Percentiles rank a stretch among this genome's conserved stretches.
Conservation (phyloP, 1,284 basidiomycete species). For the Papiliotrema laurentii region DNA sequence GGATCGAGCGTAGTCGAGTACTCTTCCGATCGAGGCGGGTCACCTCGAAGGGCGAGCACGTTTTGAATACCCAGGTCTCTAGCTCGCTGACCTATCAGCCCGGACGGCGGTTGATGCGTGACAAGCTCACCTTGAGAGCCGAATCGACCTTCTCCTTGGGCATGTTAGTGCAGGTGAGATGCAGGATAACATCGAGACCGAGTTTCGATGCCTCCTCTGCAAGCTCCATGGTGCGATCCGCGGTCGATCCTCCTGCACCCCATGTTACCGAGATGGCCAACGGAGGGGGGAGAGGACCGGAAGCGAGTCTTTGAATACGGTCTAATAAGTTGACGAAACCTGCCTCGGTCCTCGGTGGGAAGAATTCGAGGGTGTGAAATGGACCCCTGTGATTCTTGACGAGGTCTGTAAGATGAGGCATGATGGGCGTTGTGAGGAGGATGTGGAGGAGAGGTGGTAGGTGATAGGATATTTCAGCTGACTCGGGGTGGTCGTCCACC, state of each 20-base stretch:
- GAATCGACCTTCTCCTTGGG: conserved; percentile 79
- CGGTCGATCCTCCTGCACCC: conserved; percentile 94
- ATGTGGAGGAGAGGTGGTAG: not conserved
- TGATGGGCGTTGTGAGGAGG: not conserved
- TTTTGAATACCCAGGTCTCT: conserved; percentile 80
- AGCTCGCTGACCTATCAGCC: conserved; percentile 58
- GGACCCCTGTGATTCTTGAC: conserved; percentile 44
- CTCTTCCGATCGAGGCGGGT: conserved; percentile 89
- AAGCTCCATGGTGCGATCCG: conserved; percentile 80
- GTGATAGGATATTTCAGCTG: too few species aligned
- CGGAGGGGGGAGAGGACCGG: conserved; percentile 54
- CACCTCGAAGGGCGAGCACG: conserved; percentile 88
- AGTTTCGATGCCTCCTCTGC: conserved; percentile 60
- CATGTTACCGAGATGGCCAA: conserved; percentile 85
- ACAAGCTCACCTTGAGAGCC: conserved; percentile 64
- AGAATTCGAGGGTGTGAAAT: conserved; percentile 90
- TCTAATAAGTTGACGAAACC: conserved; percentile 81
- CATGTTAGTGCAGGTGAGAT: conserved; percentile 98
- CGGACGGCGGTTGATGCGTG: not conserved
- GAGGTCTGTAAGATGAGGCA: conserved; percentile 15
- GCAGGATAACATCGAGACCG: conserved; percentile 69
- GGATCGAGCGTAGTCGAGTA: conserved; percentile 84
- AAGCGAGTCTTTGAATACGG: conserved; percentile 68
- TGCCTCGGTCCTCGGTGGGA: conserved; percentile 89
- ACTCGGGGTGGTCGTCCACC: too few species aligned